These are phyloP conservation scores for Boletus chippewaensis DNA, from an alignment of 1,284 basidiomycete species.

Conservation along the genomic window DNA sequence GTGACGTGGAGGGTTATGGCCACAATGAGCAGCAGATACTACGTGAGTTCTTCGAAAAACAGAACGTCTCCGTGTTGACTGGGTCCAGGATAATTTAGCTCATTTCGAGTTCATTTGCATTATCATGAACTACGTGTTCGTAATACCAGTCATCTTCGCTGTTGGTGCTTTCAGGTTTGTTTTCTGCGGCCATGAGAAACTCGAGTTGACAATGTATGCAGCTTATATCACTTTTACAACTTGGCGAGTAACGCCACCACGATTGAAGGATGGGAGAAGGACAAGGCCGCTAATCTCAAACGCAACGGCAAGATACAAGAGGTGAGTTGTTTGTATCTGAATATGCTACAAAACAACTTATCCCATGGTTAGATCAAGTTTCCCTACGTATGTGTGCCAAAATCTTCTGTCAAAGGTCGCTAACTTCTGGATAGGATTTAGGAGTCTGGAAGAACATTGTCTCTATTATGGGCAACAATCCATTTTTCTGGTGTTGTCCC, in stretches of 20 bases:
- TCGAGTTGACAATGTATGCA: constrained; percentile 26
- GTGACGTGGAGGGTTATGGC: constrained; percentile 58
- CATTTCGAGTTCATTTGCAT: constrained; percentile 74
- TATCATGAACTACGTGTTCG: constrained; percentile 82
- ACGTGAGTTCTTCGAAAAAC: constrained; percentile 38
- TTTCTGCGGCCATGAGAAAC: background rate
- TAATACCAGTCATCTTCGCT: constrained; percentile 77
- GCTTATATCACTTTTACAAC: constrained; percentile 83
- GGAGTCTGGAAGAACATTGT: constrained; percentile 68
- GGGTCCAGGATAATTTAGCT: constrained; percentile 59
- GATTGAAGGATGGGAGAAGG: constrained; percentile 97
- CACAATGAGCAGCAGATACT: constrained; percentile 43
- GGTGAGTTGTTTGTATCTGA: constrained; percentile 37
- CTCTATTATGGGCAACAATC: constrained; percentile 70
- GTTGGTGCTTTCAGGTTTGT: constrained; percentile 80
- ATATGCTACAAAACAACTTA: constrained; percentile 5
- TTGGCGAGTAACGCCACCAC: constrained; percentile 86
- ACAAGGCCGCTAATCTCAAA: constrained; percentile 83
- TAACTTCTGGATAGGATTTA: constrained; percentile 54
- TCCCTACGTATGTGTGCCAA: constrained; percentile 67
- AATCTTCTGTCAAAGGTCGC: constrained; percentile 3
- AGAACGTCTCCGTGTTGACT: constrained; percentile 6
- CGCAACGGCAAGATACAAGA: constrained; percentile 82
- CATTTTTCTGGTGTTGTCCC: constrained; percentile 81
- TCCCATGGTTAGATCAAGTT: constrained; percentile 64